Evolutionary conservation across 2,329 filamentous ascomycete species (phyloP).

Genomic region (Trichoderma koningiopsis): DNA sequence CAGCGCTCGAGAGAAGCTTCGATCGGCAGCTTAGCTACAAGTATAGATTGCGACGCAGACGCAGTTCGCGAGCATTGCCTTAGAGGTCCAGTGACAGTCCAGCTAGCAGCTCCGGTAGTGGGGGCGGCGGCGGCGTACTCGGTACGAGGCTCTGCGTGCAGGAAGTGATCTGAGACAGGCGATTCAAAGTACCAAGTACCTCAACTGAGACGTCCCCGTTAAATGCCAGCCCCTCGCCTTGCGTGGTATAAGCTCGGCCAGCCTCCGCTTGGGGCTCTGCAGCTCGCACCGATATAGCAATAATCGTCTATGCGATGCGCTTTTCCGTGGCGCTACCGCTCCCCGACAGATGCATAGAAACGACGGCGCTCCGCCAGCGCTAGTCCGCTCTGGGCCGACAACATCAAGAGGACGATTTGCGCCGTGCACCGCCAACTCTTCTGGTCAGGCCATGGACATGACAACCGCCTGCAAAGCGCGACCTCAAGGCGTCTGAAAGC

Average conservation of each 20-base stretch:
- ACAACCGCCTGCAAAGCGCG: slow-evolving; percentile 15
- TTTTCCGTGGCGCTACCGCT: background rate
- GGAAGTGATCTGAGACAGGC: background rate
- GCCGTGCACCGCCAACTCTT: slow-evolving; percentile 24
- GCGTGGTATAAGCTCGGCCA: slow-evolving; percentile 13
- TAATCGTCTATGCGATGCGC: background rate
- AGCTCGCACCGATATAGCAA: background rate
- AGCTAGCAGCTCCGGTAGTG: slow-evolving; percentile 19
- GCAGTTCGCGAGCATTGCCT: slow-evolving; percentile 7
- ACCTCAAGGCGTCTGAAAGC: slow-evolving; percentile 12
- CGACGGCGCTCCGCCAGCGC: slow-evolving; percentile 1
- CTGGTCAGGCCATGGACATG: slow-evolving; percentile 22
- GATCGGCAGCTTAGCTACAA: background rate
- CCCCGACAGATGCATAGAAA: slow-evolving; percentile 5
- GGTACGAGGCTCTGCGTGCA: background rate
- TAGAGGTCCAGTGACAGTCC: slow-evolving; percentile 18
- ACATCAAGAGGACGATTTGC: slow-evolving; percentile 21
- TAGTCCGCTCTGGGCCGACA: slow-evolving; percentile 14
- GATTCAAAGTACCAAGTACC: background rate
- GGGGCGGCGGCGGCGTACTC: background rate
- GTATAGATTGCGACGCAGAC: background rate
- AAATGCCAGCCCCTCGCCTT: slow-evolving; percentile 13
- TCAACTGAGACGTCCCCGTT: background rate
- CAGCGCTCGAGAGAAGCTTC: background rate
- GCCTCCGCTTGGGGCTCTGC: background rate